Percentiles rank a stretch among this genome's conserved stretches.
These are phyloP conservation scores for Stylosanthes scabra DNA, from an alignment of 331 rosid species.

Conservation along the genomic window DNA sequence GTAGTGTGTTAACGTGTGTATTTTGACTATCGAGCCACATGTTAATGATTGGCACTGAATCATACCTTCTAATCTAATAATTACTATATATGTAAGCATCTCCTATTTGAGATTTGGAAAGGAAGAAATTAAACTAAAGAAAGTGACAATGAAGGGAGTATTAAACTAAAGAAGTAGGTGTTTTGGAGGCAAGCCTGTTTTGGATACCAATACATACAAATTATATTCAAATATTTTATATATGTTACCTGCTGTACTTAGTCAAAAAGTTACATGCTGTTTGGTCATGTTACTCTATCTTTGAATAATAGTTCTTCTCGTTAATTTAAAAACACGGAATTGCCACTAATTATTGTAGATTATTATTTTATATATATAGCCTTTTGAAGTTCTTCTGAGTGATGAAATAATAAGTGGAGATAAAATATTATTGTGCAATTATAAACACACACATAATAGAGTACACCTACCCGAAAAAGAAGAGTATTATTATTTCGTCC, in stretches of 20 bases:
- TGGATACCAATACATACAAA: neutral
- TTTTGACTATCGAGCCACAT: constrained; percentile 47
- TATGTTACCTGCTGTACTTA: neutral
- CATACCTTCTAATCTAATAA: constrained; percentile 20
- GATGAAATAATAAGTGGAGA: neutral
- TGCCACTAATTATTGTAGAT: constrained; percentile 35
- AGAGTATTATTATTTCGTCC: constrained; percentile 3
- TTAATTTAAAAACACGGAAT: neutral
- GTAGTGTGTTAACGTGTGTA: constrained; percentile 10
- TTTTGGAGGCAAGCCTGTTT: constrained; percentile 31
- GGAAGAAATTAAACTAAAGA: neutral
- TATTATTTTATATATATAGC: constrained; percentile 10
- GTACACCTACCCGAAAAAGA: no score
- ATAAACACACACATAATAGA: neutral
- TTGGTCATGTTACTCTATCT: constrained; percentile 42
- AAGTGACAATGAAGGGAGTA: neutral
- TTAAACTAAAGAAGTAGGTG: neutral
- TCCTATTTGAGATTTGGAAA: constrained; percentile 19
- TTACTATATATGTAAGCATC: neutral
- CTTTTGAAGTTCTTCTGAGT: no score
- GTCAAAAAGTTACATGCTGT: constrained; percentile 47
- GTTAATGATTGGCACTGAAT: constrained; percentile 42
- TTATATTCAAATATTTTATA: constrained; percentile 7
- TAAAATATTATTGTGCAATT: neutral
- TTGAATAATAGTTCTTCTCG: constrained; percentile 12